phyloP scores from a whole-genome alignment of 495 filamentous ascomycete genomes.

The Copromyces sp. region DNA sequence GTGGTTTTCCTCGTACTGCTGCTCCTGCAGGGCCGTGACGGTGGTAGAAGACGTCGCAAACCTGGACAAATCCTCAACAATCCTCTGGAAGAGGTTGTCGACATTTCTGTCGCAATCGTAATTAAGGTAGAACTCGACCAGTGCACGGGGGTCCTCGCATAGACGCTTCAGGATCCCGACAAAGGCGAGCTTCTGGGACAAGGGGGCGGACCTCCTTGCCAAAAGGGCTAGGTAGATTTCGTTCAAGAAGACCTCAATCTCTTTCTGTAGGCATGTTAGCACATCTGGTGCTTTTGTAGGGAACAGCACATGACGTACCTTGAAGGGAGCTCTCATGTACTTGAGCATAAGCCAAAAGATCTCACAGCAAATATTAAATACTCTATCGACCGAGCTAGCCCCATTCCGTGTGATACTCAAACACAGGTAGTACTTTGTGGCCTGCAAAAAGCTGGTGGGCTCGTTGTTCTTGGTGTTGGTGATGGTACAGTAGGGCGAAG shows the following conservation, averaged over 20 bases:
- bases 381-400: slow-evolving; percentile 75
- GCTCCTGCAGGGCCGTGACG: slow-evolving; percentile 67
- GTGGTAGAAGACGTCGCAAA: slow-evolving; percentile 65
- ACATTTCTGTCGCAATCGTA: slow-evolving; percentile 94
- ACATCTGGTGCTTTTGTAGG: not conserved
- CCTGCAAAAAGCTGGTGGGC: slow-evolving; percentile 84
- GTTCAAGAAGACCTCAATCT: slow-evolving; percentile 95
- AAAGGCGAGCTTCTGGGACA: slow-evolving; percentile 86
- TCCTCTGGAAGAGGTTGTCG: slow-evolving; percentile 93
- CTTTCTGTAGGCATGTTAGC: slow-evolving; percentile 51
- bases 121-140: slow-evolving; percentile 96
- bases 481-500: slow-evolving; percentile 81
- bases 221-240: slow-evolving; percentile 95
- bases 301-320: slow-evolving; percentile 41
- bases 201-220: slow-evolving; percentile 74
- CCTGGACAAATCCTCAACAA: slow-evolving; percentile 86
- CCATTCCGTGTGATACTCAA: slow-evolving; percentile 90
- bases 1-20: slow-evolving; percentile 70
- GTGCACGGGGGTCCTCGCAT: slow-evolving; percentile 70
- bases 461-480: slow-evolving; percentile 75
- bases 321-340: slow-evolving; percentile 85
- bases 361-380: slow-evolving; percentile 94
- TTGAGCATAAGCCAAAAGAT: slow-evolving; percentile 97
- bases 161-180: slow-evolving; percentile 76
- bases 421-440: slow-evolving; percentile 91